Base-by-base conservation (phyloP, 441 rosid species). In the Adansonia rubrostipa region DNA sequence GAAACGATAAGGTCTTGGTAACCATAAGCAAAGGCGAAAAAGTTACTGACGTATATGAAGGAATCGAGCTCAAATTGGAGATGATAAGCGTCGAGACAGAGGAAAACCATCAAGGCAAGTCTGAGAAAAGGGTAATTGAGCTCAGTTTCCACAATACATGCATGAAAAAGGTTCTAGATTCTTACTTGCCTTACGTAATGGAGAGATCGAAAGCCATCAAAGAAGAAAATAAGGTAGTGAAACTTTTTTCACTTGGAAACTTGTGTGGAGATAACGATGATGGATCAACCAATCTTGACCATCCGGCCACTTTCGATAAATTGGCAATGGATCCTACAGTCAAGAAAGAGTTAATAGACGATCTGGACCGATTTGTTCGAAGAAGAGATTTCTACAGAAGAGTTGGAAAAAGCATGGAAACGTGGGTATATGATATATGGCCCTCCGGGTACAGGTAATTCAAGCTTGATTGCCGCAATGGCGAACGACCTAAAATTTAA, bases 281-380 rank as follows among this genome's bases (percentile, higher is more conserved):
- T 78, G 75, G 76, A 45, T 78, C 83, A 24, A 69, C 51, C 40
- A 81, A 78, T 70, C 88, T 87, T 75, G 82, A 83, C 13, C 86
- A 85, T 80, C 88, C 86, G 33, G 79, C 85, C 9, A 85, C 83
- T 19, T 85, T 83, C 19, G 82, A 83, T 50, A 85, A 77, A 9
- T 19, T 78, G 9, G 83, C 84, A 14, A 83, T 82, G 82, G 86
- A 87, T 36, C 80, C 76, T 2, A 2, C 4, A 0, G 58, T 80
- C 51, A 83, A 82, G 79, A 77, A 79, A 77, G 83, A 61, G 22
- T 17, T 78, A 73, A 50, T 79, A 33, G 82, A 79, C 47, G 85
- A 84, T 68, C 74, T 86, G 74, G 86, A 82, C 68, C 82, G 82
- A 33, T 86, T 81, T 56, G 72, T 73, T 75, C 77, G 56, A 58